Evolutionary conservation across 192 early-diverging fungal genomes (phyloP), one percentile per base, ranked within the genome.

Genomic region (Phycomyces blakesleeanus): DNA sequence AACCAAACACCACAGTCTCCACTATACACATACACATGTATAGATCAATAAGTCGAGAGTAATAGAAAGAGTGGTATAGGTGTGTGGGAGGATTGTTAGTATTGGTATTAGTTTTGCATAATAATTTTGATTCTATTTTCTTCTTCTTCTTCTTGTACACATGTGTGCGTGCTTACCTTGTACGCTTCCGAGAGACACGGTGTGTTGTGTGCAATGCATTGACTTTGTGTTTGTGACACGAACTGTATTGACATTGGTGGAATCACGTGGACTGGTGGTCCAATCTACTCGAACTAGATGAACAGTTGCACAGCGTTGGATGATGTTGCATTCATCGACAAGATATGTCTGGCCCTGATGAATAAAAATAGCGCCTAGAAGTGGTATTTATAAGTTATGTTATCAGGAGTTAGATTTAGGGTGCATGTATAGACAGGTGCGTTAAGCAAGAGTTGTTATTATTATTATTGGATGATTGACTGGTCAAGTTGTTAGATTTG

Each of bases 301-400:
- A 5, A 83, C 78, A 61, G 71, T 71, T 10, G 81, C 80, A 57
- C 63, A 71, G 7, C 67, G 67, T 10, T 66, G 59, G 34, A 76
- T 79, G 37, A 74, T 61, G 53, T 83, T 72, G 21, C 83, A 79
- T 51, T 83, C 76, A 26, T 78, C 69, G 24, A 87, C 82, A 1
- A 78, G 34, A 54, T 80, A 87, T 0, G 85, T 51, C 53, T 59
- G 37, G 21, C 85, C 85, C 55, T 83, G 80, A 55, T 87, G 85
- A 9, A 85, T 69, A 41, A 85, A 85, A 3, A 87, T 76, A 5
- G 83, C 79, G 10, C 84, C 83, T 83, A 54, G 34, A 59, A 50
- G 1, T 7, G n/a, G 34, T 15, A 24, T 52, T 7, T 14, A n/a
- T n/a, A n/a, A n/a, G n/a, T n/a, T n/a, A 34, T 34, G 2, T 34